A percentile compares a stretch with the other conserved stretches of the same genome.
These are phyloP conservation scores for Blastosporella zonata DNA, from an alignment of 1,284 basidiomycete genomes.

Conservation along the genomic window DNA sequence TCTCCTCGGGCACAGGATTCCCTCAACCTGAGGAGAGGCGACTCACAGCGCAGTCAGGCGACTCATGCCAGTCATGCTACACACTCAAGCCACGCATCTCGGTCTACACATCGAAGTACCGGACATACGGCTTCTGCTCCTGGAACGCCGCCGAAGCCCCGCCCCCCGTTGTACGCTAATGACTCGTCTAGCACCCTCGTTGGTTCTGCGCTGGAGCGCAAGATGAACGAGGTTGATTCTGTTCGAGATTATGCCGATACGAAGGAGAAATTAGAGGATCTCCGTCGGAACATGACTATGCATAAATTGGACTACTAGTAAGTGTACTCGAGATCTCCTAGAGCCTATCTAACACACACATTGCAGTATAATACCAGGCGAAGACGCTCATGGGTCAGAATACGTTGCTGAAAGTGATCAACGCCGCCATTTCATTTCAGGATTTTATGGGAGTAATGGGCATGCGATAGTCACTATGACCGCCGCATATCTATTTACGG, in stretches of 20 bases:
- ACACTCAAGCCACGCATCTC: conserved; percentile 25
- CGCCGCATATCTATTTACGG: conserved; percentile 74
- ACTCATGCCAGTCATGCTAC: conserved; percentile 24
- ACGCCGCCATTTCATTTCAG: conserved; percentile 81
- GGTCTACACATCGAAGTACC: conserved; percentile 23
- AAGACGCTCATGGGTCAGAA: conserved; percentile 90
- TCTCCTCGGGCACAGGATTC: conserved; percentile 27
- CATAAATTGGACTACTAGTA: conserved; percentile 85
- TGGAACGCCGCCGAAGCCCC: conserved; percentile 21
- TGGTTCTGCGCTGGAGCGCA: conserved; percentile 65
- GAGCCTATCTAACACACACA: conserved; percentile 11
- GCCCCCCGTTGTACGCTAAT: conserved; percentile 47
- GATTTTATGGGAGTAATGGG: conserved; percentile 88
- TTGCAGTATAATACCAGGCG: conserved; percentile 64
- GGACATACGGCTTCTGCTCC: conserved; percentile 11
- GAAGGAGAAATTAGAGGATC: conserved; percentile 55
- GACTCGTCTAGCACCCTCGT: conserved; percentile 71
- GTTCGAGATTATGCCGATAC: conserved; percentile 56
- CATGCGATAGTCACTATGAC: conserved; percentile 72
- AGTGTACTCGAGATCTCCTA: conserved; percentile 33
- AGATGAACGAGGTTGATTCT: conserved; percentile 59
- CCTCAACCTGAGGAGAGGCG: conserved; percentile 25
- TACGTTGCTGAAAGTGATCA: conserved; percentile 81
- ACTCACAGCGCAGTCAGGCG: conserved; percentile 28
- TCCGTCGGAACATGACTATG: conserved; percentile 70